Base-by-base conservation (phyloP, 148 eudicot genomes). In the Rhododendron kiyosumense region DNA sequence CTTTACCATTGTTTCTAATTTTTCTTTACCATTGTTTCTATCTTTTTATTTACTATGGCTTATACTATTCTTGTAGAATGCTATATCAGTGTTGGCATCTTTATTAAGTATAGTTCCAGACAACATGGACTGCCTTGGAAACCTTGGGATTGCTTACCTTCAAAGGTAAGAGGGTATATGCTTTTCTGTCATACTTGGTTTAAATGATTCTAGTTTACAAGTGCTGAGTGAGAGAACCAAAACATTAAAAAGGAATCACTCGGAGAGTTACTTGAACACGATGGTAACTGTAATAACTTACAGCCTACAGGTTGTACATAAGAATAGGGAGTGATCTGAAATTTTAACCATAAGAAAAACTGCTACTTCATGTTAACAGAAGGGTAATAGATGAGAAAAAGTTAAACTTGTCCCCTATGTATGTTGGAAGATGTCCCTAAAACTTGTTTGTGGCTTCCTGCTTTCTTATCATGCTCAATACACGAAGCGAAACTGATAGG, bases 121-220 rank as follows among this genome's bases (percentile, higher is more conserved):
- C 89, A 92, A 95, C 89, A 87, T 97, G 94, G 98, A 97, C 91
- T 96, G 98, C 92, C 93, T 97, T 86, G 98, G 94, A 85, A 97
- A 95, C 86, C 95, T 97, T 79, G 99, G 99, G 85, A 91, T 97
- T 86, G 98, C 99, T 88, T 90, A 94, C 91, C 90, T 97, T 86
- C 98, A 94, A 86, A 93, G 98, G 99, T 97, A 90, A 86, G 88
- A 74, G 43, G 46, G 41, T 36, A 36, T 82, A 74, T 74, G 75
- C 48, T 63, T 83, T 34, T 14, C 13, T 78, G 8, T 79, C 32
- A 5, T 86, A 38, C 30, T 28, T 10, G 20, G 41, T 36, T 34
- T n/a, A 38, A 76, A 38, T 77, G 11, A 24, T 54, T 43, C 5
- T 61, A 85, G 20, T 51, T 59, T 24, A 28, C 45, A 20, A 61